These are phyloP conservation scores for Elaphomyces granulatus DNA, from an alignment of 495 filamentous ascomycete genomes.

Conservation along the genomic window DNA sequence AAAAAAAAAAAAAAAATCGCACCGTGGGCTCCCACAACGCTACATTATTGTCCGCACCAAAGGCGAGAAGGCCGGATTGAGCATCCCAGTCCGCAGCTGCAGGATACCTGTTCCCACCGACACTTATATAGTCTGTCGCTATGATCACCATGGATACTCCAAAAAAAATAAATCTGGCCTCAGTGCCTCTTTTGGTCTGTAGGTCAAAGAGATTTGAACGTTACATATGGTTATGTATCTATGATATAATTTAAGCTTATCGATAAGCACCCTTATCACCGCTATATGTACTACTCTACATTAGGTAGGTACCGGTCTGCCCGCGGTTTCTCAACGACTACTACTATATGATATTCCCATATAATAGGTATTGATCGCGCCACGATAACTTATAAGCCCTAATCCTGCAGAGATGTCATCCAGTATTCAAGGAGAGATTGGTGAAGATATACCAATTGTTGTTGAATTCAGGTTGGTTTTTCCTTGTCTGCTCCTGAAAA, in stretches of 20 bases:
- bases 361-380: no score
- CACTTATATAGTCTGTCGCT: slow-evolving; percentile 52
- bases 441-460: slow-evolving; percentile 33
- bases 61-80: slow-evolving; percentile 60
- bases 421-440: no score
- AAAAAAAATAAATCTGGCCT: no score
- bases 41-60: slow-evolving; percentile 76
- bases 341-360: no score
- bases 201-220: no score
- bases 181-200: no score
- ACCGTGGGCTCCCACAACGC: slow-evolving; percentile 80
- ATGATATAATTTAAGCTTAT: slow-evolving; percentile 26
- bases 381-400: no score
- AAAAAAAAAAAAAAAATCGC: slow-evolving; percentile 18
- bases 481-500: slow-evolving; percentile 2
- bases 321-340: no score
- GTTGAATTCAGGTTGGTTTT: slow-evolving; percentile 62
- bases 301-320: slow-evolving; percentile 1
- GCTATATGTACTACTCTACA: neutral
- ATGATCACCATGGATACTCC: slow-evolving; percentile 30
- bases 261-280: slow-evolving; percentile 24
- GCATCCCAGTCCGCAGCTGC: slow-evolving; percentile 81
- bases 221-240: neutral
- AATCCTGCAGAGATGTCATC: no score
- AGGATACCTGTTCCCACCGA: slow-evolving; percentile 81